Base-by-base conservation (phyloP, 208 protist genomes). In the Vickermania ingenoplastis region DNA sequence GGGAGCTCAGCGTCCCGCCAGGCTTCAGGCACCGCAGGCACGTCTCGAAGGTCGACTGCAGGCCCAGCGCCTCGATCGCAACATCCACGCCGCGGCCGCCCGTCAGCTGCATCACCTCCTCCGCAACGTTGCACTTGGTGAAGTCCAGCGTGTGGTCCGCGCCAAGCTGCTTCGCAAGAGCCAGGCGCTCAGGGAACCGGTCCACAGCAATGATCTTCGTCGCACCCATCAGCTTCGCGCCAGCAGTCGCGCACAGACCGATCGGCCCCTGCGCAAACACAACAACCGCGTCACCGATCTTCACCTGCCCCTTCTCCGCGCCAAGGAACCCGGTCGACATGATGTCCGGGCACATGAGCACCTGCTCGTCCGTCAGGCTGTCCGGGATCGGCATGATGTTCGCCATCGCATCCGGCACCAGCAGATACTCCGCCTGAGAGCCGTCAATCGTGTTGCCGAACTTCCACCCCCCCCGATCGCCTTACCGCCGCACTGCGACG, bases 311-410 rank as follows among this genome's bases (percentile, higher is more conserved):
- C 2, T 23, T 14, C 53, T 74, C 68, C 3, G 68, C 25, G 41
- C 68, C 68, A 25, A 29, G 21, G 21, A 74, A 30, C 1, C 68
- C 68, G 3, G 68, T 74, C 7, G 68, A 74, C 50, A 74, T 53
- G 41, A 74, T 74, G 28, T 74, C 68, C 1, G 68, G 68, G 54
- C 63, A 67, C 61, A 64, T 69, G 50, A 69, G 68, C 41, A 74
- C 56, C 58, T 74, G 68, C 59, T 74, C 68, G 41, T 74, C 68
- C 22, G 56, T 74, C 22, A 74, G 29, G 27, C 28, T 22, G 13
- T 67, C 53, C 22, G 68, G 68, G 41, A 68, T 63, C 14, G 51
- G 21, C 22, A 31, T 60, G 51, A 74, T 41, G 58, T 74, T 74
- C 7, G 30, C 50, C 51, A 60, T 31, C 4, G 68, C 68, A 41